Evolutionary conservation across 345 rosid genomes (phyloP), one percentile per base, ranked within the genome.

Genomic region (Pseudoturritis turrita): DNA sequence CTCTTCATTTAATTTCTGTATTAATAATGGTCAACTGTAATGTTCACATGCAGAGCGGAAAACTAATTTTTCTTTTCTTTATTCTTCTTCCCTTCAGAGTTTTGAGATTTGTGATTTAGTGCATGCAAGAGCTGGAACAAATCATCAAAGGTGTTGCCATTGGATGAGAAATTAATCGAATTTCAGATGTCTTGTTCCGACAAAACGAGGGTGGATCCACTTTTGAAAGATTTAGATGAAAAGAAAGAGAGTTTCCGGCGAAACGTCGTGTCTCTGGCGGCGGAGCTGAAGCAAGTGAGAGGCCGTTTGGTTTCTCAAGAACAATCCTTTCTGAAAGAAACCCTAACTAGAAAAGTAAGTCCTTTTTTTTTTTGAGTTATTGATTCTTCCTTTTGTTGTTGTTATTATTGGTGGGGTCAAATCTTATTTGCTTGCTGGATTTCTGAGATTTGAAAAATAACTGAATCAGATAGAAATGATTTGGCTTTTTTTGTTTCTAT

Each of bases 211-310:
- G 70, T 77, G 64, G 99, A 95, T 80, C 99, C 96, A 0, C 68
- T 89, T 64, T 39, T 95, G 84, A 89, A 80, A 78, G 97, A 88
- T 83, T 88, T 95, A 57, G 78, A 91, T 64, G 99, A 84, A 84
- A 95, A 84, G 82, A 95, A 95, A 81, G 97, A 82, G 71, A 87
- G 83, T 72, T 95, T 95, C 72, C 65, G 89, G 77, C 72, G 83
- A 26, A 91, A 91, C 82, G 96, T 95, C 5, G 96, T 86, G 35
- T 95, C 90, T 12, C 62, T 95, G 29, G 99, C 97, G 40, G 75
- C 91, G 2, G 96, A 91, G 85, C 74, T 95, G 52, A 91, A 87
- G 79, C 96, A 84, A 69, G 91, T 80, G n/a, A 89, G 93, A 41
- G 79, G 79, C 68, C 96, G 96, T 60, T 85, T 95, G 80, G 83